phyloP scores from a whole-genome alignment of 2,329 filamentous ascomycete genomes.

The Annulohypoxylon truncatum region DNA sequence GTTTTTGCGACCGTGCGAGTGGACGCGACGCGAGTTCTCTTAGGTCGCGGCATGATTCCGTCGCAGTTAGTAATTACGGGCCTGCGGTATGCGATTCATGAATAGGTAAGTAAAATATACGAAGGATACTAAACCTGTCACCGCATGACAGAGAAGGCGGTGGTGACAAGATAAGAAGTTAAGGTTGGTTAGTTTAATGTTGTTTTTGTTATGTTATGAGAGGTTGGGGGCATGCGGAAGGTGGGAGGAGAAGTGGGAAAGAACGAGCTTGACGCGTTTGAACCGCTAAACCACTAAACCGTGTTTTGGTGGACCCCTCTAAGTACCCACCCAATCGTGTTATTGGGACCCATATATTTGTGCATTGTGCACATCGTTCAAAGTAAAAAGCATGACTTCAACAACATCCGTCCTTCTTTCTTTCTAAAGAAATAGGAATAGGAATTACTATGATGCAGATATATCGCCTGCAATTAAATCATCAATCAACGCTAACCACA shows the following conservation, averaged over 20 bases:
- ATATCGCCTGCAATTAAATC: no score
- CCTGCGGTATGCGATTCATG: neutral
- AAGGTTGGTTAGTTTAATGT: conserved; percentile 1
- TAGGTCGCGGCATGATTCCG: conserved; percentile 48
- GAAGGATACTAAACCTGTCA: neutral
- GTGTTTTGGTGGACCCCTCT: neutral
- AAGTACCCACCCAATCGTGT: neutral
- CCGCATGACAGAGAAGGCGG: neutral
- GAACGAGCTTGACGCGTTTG: conserved; percentile 4
- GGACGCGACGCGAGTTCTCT: conserved; percentile 44
- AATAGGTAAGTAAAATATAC: neutral
- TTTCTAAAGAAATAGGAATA: no score
- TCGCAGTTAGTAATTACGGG: conserved; percentile 1
- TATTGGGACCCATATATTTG: neutral
- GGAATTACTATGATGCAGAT: no score
- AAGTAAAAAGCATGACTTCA: neutral
- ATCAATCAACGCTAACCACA: neutral
- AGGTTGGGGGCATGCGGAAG: neutral
- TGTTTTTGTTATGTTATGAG: conserved; percentile 15
- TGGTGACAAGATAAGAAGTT: neutral
- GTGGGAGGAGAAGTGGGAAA: neutral
- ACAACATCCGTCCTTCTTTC: no score
- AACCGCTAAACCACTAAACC: neutral
- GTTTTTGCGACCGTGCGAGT: conserved; percentile 44
- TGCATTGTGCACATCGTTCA: neutral